These are phyloP conservation scores for Myrica gale DNA, from an alignment of 306 rosid genomes.

Conservation along the genomic window DNA sequence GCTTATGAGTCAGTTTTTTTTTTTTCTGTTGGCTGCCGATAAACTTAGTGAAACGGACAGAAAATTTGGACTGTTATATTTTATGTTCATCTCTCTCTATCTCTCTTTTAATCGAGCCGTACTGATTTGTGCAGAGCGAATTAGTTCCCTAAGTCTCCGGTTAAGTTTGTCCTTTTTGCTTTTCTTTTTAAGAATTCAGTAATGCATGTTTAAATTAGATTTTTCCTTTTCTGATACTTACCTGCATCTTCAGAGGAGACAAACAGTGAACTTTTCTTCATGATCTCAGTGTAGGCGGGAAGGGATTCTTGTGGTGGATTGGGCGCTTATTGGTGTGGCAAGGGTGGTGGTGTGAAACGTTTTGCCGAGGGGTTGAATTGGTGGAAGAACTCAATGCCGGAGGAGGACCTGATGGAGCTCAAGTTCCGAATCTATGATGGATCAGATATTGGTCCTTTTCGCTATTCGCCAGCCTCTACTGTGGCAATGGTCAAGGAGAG, in stretches of 20 bases:
- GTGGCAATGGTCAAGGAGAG: slow-evolving; percentile 75
- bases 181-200: neutral
- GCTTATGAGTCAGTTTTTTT: neutral
- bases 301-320: slow-evolving; percentile 4
- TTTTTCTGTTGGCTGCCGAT: slow-evolving; percentile 14
- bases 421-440: slow-evolving; percentile 92
- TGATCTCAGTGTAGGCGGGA: neutral
- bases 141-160: neutral
- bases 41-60: neutral
- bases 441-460: slow-evolving; percentile 81
- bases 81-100: neutral
- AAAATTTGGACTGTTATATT: neutral
- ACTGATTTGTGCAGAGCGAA: neutral
- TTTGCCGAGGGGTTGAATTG: slow-evolving; percentile 20
- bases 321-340: neutral
- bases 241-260: slow-evolving; percentile 2
- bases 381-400: slow-evolving; percentile 61
- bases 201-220: neutral
- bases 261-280: neutral
- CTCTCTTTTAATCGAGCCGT: neutral
- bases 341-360: slow-evolving; percentile 3
- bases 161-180: no score
- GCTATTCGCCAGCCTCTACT: slow-evolving; percentile 70
- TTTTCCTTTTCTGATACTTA: neutral
- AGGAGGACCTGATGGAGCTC: slow-evolving; percentile 78